Base-by-base conservation (phyloP, 2,329 filamentous ascomycete genomes). In the Ambrosiella beaveri region DNA sequence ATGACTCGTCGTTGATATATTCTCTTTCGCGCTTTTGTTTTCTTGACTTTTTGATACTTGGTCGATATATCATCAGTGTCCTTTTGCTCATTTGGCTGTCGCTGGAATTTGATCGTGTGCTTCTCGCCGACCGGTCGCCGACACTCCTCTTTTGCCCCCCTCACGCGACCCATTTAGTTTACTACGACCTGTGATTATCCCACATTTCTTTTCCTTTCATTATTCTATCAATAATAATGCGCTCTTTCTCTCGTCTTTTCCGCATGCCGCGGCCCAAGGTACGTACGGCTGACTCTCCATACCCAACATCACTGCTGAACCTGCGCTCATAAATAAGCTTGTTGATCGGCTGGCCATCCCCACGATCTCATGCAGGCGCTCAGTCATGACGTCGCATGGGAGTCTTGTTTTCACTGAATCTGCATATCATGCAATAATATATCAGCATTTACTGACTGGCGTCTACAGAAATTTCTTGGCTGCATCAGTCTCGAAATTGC, bases 401-500 rank as follows among this genome's bases (percentile, higher is more conserved):
- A 39, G 12, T 54, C 36, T 54, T 15, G 45, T 19, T 37, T 36
- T 54, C n/a, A 54, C n/a, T 13, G 3, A 40, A 39, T 8, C 51
- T 36, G 39, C 39, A 37, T 54, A 54, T 8, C 3, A 39, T 39
- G n/a, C 7, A 37, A 7, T 11, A 15, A 15, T 35, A n/a, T 38
- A 54, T 17, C 11, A 3, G 35, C 38, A 37, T 7, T 15, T 47
- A 55, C 57, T 41, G 51, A 15, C 49, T 45, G 4, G 17, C 7
- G 7, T 15, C 39, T 62, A 45, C 68, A 95, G 89, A 84, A 81
- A 52, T 91, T 95, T 69, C 79, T 95, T 63, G 88, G 87, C 68
- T 75, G 89, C 66, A 85, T 95, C 74, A 87, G 86, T 67, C 81
- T 96, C 57, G 86, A 88, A 65, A 91, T 87, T 39, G 90, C 88